Evolutionary conservation across 2,329 filamentous ascomycete species (phyloP), one percentile per base, ranked within the genome.

Genomic region (Metarhizium robertsii): DNA sequence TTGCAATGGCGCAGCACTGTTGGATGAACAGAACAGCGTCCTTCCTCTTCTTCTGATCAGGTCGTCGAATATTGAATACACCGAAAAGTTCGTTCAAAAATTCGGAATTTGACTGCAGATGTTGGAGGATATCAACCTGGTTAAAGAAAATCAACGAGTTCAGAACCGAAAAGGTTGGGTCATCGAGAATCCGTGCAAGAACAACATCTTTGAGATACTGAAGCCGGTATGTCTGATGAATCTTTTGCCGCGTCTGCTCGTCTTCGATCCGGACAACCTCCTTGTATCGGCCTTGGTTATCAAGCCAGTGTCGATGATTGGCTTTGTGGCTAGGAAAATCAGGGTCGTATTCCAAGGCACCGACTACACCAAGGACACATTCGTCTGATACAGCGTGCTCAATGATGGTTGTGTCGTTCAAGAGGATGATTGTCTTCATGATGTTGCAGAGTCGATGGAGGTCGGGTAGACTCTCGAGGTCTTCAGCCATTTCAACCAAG

Each of bases 161-260:
- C 61, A 99, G 84, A 30, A 97, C 92, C 29, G 90, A 95, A 70
- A 97, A 99, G 20, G 94, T 99, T 52, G 92, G 92, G 69, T 99
- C 94, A 71, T 99, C 94, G 58, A 99, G 79, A 60, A 99, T 97
- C 59, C 94, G 85, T 34, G 94, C 94, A 47, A 99, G 80, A 1
- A 97, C 92, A n/a, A 99, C 94, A 65, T 99, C 94, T 70, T 97
- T 99, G 54, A 99, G 79, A 68, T 99, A 99, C 67, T 96, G 92
- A 38, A 99, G 75, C 43, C 94, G 88, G 74, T 96, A 96, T 1
- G 94, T 97, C 69, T 92, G 90, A 67, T 96, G 92, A 43, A 99
- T 97, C 75, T 97, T 97, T 64, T 83, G 86, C 62, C 86, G 84
- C 60, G 96, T 89, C 53, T 81, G 74, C 6, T 85, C 80, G 63